These are phyloP conservation scores for Fusarium brachygibbosum DNA, from an alignment of 2,329 filamentous ascomycete genomes.

Conservation along the genomic window DNA sequence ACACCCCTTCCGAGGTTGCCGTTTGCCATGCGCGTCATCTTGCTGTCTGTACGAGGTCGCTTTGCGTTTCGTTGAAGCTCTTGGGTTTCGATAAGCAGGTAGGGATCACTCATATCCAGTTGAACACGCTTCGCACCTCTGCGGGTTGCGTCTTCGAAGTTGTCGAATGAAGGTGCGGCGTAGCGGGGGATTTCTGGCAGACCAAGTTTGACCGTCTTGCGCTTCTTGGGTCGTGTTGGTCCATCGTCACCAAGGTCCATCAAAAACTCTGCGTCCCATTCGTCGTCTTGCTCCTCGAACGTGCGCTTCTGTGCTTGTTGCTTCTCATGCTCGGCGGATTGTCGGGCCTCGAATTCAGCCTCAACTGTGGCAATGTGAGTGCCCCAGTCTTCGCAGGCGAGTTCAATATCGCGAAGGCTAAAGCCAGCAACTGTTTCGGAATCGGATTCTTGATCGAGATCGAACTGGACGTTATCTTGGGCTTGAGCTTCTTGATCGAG, in stretches of 20 bases:
- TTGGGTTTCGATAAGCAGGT: conserved; percentile 84
- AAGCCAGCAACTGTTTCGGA: conserved; percentile 79
- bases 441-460: conserved; percentile 66
- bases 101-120: conserved; percentile 89
- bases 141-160: conserved; percentile 80
- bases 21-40: conserved; percentile 75
- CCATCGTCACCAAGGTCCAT: conserved; percentile 62
- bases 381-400: conserved; percentile 90
- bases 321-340: conserved; percentile 52
- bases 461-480: conserved; percentile 57
- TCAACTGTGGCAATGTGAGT: conserved; percentile 68
- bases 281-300: conserved; percentile 65
- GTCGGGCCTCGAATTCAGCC: conserved; percentile 52
- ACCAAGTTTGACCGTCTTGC: conserved; percentile 71
- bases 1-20: conserved; percentile 80
- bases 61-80: conserved; percentile 74
- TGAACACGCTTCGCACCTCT: conserved; percentile 82
- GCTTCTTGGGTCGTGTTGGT: conserved; percentile 73
- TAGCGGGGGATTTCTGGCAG: conserved; percentile 71
- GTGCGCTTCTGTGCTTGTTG: conserved; percentile 52
- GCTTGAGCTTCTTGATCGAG: conserved; percentile 56
- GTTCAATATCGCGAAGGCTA: conserved; percentile 82
- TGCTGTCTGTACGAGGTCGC: conserved; percentile 67
- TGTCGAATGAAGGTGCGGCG: conserved; percentile 79
- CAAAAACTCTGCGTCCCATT: conserved; percentile 74